Base-by-base conservation (phyloP, 768 basidiomycete species). In the Termitomyces sp. region DNA sequence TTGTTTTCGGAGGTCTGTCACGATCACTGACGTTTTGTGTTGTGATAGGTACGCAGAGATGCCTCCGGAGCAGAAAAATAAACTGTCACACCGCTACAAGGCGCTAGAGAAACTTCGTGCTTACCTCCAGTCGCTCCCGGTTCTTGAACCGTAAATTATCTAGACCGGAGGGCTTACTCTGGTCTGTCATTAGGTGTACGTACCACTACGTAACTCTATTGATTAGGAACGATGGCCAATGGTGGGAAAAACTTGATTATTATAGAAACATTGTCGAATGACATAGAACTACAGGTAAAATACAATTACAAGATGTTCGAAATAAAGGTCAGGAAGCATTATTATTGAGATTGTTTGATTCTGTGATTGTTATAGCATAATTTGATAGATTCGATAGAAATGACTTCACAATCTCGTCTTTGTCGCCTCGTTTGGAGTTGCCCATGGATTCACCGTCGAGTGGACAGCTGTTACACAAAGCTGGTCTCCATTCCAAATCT, bases 21-120 rank as follows among this genome's bases (percentile, higher is more conserved):
- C 54, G 51, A 36, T 59, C 37, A 41, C 46, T 65, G 16, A 57
- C 48, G 34, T 57, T 46, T n/a, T 33, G 44, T 27, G 20, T 58
- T 47, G 20, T 24, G 27, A 44, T 56, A 88, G 86, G 42, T 92
- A 90, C 66, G 90, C 89, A 11, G 89, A 93, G 72, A 88, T 93
- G 87, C 80, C 81, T 34, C 63, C 75, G 0, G 80, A 78, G 16
- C 78, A 81, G 69, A 93, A 93, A 74, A 88, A 91, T 69, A 76
- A 76, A 58, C 77, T 91, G 55, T 89, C 87, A 8, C 90, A 93
- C 72, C 74, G 90, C 44, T 86, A 84, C 67, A 82, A 81, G 59
- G 89, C 90, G 2, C 73, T 93, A n/a, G 84, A 81, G 54, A 86
- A 87, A 69, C 76, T 93, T 18, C 74, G 82, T 51, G 73, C 71